Evolutionary conservation across 805 yeast species (phyloP).

Genomic region (Candida saitoana): DNA sequence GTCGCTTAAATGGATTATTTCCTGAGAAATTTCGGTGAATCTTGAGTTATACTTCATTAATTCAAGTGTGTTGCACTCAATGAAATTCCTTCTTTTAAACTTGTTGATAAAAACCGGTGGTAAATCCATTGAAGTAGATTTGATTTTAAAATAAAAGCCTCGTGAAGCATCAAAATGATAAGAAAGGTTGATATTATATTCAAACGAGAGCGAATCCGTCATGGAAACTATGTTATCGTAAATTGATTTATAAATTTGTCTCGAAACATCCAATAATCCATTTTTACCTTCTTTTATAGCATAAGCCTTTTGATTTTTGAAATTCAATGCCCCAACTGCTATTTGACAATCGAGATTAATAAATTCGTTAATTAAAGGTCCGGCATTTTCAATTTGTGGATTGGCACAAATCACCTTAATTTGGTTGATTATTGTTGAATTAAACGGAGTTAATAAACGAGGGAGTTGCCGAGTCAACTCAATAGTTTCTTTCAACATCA

Average conservation of each 20-base stretch:
- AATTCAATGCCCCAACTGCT: slow-evolving; percentile 6
- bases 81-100: slow-evolving; percentile 6
- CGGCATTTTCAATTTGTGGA: slow-evolving; percentile 1
- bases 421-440: slow-evolving; percentile 6
- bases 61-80: slow-evolving; percentile 9
- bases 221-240: slow-evolving; percentile 3
- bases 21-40: slow-evolving; percentile 35
- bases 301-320: slow-evolving; percentile 8
- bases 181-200: slow-evolving; percentile 2
- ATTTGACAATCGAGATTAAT: slow-evolving; percentile 8
- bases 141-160: slow-evolving; percentile 8
- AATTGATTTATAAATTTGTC: slow-evolving; percentile 5
- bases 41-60: slow-evolving; percentile 27
- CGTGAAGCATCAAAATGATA: slow-evolving; percentile 6
- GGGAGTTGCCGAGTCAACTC: slow-evolving; percentile 1
- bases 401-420: slow-evolving; percentile 4
- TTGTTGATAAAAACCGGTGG: slow-evolving; percentile 7
- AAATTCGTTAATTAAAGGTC: slow-evolving; percentile 3
- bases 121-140: neutral
- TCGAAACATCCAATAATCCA: slow-evolving; percentile 11
- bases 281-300: slow-evolving; percentile 8
- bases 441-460: neutral
- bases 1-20: slow-evolving; percentile 41
- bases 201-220: slow-evolving; percentile 2
- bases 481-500: slow-evolving; percentile 36